A percentile compares a stretch with the other conserved stretches of the same genome.
phyloP scores from a whole-genome alignment of 1,284 basidiomycete species.

The Cystobasidiaceae sp. region DNA sequence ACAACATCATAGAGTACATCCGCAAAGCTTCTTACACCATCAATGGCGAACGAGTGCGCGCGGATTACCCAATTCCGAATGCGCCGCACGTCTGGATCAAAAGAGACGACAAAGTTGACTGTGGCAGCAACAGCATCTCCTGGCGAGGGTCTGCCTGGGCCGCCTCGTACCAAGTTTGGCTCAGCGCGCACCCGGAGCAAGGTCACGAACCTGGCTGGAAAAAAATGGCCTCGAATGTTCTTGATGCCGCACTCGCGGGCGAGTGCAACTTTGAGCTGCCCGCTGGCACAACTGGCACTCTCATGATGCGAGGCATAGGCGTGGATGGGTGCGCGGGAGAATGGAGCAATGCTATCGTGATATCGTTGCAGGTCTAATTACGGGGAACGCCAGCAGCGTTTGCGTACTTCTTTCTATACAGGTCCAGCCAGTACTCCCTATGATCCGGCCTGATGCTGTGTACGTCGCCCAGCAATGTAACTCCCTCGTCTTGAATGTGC shows the following conservation, averaged over 20 bases:
- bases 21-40: conserved; percentile 21
- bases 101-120: too few relatives aligned
- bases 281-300: too few relatives aligned
- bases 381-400: too few relatives aligned
- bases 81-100: conserved; percentile 22
- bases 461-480: background rate
- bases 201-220: conserved; percentile 14
- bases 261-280: conserved; percentile 9
- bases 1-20: conserved; percentile 12
- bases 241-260: conserved; percentile 18
- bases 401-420: background rate
- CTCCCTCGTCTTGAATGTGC: background rate
- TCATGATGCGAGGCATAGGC: too few relatives aligned
- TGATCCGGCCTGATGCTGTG: background rate
- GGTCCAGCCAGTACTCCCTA: background rate
- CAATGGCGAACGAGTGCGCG: conserved; percentile 15
- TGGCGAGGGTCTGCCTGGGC: conserved; percentile 32
- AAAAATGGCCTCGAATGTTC: conserved; percentile 6
- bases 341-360: conserved; percentile 18
- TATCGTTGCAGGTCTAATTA: too few relatives aligned
- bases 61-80: background rate
- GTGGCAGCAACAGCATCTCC: background rate
- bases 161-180: conserved; percentile 26
- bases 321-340: conserved; percentile 16
- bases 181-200: background rate